Conservation (phyloP, 2,329 filamentous ascomycete genomes). For the Apiospora rasikravindrae region DNA sequence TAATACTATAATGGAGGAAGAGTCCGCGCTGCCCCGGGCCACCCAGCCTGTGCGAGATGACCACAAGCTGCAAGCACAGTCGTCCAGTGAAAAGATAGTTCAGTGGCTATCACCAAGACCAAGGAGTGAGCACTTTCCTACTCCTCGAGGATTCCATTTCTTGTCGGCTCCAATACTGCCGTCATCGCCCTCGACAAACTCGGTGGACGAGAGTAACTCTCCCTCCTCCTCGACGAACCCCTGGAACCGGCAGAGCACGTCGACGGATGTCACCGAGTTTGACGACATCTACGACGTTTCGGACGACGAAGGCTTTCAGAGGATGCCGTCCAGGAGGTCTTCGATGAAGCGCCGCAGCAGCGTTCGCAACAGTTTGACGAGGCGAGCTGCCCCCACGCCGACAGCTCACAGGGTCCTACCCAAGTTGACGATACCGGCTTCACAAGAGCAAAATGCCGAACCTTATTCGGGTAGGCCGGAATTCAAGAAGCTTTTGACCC, state of each 20-base stretch:
- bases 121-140: slow-evolving; percentile 71
- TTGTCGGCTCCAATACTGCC: slow-evolving; percentile 67
- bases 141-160: slow-evolving; percentile 70
- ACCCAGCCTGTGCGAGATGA: slow-evolving; percentile 34
- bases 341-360: slow-evolving; percentile 43
- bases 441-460: slow-evolving; percentile 42
- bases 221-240: slow-evolving; percentile 61
- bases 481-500: slow-evolving; percentile 57
- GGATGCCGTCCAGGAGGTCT: slow-evolving; percentile 51
- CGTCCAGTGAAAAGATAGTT: slow-evolving; percentile 56
- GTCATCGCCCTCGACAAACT: slow-evolving; percentile 62
- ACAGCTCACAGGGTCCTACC: slow-evolving; percentile 46
- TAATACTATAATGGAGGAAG: slow-evolving; percentile 71
- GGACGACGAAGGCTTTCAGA: slow-evolving; percentile 73
- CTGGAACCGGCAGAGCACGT: slow-evolving; percentile 67
- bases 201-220: slow-evolving; percentile 52
- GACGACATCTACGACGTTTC: slow-evolving; percentile 89
- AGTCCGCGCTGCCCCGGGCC: slow-evolving; percentile 46
- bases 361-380: slow-evolving; percentile 42
- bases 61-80: slow-evolving; percentile 36
- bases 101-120: slow-evolving; percentile 65
- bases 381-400: slow-evolving; percentile 46
- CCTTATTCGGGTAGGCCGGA: slow-evolving; percentile 52
- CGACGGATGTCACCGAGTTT: slow-evolving; percentile 74
- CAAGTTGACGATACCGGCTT: slow-evolving; percentile 58